Evolutionary conservation across 129 eudicot genomes (phyloP).

Genomic region (Kitagawia praeruptora): DNA sequence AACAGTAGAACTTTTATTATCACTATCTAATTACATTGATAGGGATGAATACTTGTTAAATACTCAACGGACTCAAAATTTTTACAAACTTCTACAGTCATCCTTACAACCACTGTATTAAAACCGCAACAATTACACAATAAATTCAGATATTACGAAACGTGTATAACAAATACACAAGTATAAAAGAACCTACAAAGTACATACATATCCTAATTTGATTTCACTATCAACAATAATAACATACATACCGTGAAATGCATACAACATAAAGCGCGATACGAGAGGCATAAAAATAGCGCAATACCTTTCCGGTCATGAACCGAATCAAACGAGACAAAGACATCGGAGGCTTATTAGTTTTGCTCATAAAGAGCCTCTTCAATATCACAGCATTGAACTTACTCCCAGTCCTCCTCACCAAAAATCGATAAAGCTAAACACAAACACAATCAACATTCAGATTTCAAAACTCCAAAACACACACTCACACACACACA

Average conservation of each 20-base stretch:
- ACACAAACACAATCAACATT: background rate
- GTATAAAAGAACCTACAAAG: background rate
- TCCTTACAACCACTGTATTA: no score
- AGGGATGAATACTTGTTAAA: background rate
- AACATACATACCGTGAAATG: background rate
- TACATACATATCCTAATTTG: background rate
- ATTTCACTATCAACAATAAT: background rate
- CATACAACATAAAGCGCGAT: background rate
- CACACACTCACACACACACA: background rate
- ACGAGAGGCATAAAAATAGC: no score
- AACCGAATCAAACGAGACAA: conserved; percentile 59
- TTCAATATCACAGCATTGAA: conserved; percentile 82
- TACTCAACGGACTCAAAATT: no score
- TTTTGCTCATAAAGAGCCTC: conserved; percentile 88
- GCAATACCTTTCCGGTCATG: conserved; percentile 63
- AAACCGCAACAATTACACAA: no score
- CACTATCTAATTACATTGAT: background rate
- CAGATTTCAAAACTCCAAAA: background rate
- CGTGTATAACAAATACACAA: background rate
- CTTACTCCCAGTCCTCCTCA: conserved; percentile 74
- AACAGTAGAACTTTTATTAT: background rate
- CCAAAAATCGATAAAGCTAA: conserved; percentile 73
- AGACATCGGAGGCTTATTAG: conserved; percentile 74
- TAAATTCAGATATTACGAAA: background rate
- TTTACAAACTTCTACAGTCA: background rate